phyloP scores from a whole-genome alignment of 2,329 filamentous ascomycete genomes.

The Celoporthe dispersa region DNA sequence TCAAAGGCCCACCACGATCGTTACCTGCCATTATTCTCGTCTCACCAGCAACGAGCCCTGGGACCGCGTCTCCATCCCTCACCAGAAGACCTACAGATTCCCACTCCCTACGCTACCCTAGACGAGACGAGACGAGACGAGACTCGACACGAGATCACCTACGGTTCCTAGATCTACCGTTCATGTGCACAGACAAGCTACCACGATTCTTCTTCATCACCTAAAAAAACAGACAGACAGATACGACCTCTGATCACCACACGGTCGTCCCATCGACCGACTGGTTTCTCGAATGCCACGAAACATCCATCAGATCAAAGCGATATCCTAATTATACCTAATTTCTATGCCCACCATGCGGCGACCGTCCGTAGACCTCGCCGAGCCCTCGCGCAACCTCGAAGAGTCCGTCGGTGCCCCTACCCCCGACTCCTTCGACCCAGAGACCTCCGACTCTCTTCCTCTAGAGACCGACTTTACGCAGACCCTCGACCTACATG shows the following conservation, averaged over 20 bases:
- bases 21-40: not conserved
- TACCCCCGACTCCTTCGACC: slow-evolving; percentile 31
- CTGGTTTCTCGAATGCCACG: not conserved
- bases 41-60: not conserved
- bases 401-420: slow-evolving; percentile 38
- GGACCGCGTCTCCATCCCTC: not conserved
- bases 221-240: not conserved
- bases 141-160: not conserved
- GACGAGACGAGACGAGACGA: not conserved
- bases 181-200: not conserved
- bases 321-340: slow-evolving; percentile 43
- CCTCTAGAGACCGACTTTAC: slow-evolving; percentile 30
- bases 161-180: too few relatives aligned
- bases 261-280: not conserved
- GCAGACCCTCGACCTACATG: slow-evolving; percentile 27
- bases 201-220: not conserved
- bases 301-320: not conserved
- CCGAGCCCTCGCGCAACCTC: slow-evolving; percentile 38
- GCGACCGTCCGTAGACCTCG: slow-evolving; percentile 37
- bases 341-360: slow-evolving; percentile 48
- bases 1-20: not conserved
- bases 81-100: not conserved
- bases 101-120: not conserved
- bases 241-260: not conserved
- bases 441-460: slow-evolving; percentile 31